Conservation (phyloP, 768 basidiomycete genomes). For the Lactarius hengduanensis region DNA sequence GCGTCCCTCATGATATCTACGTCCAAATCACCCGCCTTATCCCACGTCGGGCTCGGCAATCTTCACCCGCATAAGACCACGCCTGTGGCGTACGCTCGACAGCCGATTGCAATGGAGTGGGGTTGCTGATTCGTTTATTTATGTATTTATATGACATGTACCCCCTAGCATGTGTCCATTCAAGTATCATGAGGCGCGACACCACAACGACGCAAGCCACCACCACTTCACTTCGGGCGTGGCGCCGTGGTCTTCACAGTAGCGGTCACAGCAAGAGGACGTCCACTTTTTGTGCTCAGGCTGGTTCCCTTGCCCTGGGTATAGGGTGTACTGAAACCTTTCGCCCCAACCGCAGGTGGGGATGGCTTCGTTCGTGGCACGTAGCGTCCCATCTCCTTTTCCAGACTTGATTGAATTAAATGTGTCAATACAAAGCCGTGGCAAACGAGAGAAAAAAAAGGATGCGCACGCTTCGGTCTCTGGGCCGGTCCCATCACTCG, state of each 20-base stretch:
- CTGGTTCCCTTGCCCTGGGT: not conserved
- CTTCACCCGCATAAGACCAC: not conserved
- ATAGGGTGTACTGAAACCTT: not conserved
- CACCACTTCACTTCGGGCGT: not conserved
- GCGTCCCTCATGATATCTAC: not conserved
- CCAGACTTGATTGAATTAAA: not conserved
- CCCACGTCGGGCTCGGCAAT: not conserved
- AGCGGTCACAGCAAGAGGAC: not conserved
- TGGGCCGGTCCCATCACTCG: not conserved
- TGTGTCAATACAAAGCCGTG: too few relatives aligned
- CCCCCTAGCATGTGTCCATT: not conserved
- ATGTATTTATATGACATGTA: not conserved
- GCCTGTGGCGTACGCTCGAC: too few relatives aligned
- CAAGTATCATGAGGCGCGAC: not conserved
- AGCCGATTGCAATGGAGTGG: not conserved
- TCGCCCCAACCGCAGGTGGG: not conserved
- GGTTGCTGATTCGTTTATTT: not conserved
- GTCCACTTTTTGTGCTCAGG: not conserved
- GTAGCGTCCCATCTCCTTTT: not conserved
- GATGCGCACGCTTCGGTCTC: not conserved
- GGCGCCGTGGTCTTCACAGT: not conserved
- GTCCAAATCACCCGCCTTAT: not conserved
- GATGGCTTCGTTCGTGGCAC: slow-evolving; percentile 2
- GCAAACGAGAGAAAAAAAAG: not conserved
- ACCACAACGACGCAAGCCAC: not conserved